phyloP scores from a whole-genome alignment of 2,329 filamentous ascomycete genomes.

The Corynespora cassiicola region DNA sequence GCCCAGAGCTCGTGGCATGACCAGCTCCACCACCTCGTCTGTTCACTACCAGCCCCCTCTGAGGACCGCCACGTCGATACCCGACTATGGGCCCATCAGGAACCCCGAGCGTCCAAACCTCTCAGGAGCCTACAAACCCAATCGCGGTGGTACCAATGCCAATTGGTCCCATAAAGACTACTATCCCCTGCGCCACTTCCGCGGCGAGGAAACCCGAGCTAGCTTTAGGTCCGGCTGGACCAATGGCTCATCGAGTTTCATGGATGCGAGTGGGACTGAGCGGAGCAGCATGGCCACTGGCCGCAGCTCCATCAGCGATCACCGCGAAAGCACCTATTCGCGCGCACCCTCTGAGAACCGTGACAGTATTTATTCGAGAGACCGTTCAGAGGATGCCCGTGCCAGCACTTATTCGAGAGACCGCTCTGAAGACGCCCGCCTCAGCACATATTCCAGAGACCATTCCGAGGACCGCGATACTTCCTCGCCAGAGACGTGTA shows the following conservation, averaged over 20 bases:
- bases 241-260: conserved; percentile 62
- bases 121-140: conserved; percentile 44
- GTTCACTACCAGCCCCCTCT: conserved; percentile 32
- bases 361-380: conserved; percentile 60
- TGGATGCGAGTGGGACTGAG: conserved; percentile 71
- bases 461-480: conserved; percentile 31
- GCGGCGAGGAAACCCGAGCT: conserved; percentile 55
- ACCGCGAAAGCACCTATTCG: conserved; percentile 60
- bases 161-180: conserved; percentile 45
- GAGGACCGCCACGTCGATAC: conserved; percentile 45
- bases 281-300: conserved; percentile 83
- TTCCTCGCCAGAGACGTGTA: conserved; percentile 33
- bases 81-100: conserved; percentile 41
- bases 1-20: conserved; percentile 38
- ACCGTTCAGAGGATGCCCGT: conserved; percentile 50
- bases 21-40: conserved; percentile 35
- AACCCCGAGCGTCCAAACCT: conserved; percentile 33
- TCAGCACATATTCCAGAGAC: too few species aligned
- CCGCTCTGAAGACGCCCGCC: too few species aligned
- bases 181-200: conserved; percentile 35
- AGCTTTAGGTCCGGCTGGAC: conserved; percentile 68
- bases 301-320: conserved; percentile 75
- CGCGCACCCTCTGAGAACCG: conserved; percentile 50
- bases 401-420: conserved; percentile 54
- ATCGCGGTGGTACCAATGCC: conserved; percentile 41